A percentile compares a stretch with the other conserved stretches of the same genome.
Conservation (phyloP, 2,329 filamentous ascomycete genomes). For the Cercospora sp. region DNA sequence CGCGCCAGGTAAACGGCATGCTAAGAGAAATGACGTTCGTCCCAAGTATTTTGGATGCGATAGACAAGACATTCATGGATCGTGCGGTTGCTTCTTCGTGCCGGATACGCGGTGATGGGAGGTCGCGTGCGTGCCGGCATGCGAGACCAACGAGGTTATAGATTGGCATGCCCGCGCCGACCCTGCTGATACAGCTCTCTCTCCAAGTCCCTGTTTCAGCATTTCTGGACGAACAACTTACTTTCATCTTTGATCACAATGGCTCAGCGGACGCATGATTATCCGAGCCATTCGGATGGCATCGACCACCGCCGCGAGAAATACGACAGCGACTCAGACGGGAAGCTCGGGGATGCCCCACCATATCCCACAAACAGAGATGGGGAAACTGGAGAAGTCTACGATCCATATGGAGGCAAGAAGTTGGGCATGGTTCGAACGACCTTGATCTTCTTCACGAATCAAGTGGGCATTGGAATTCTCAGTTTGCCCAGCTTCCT, state of each 20-base stretch:
- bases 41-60: constrained; percentile 8
- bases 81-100: not conserved
- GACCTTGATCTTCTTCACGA: constrained; percentile 6
- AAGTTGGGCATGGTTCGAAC: constrained; percentile 1
- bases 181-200: not conserved
- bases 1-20: not conserved
- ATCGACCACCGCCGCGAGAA: not conserved
- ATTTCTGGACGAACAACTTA: not conserved
- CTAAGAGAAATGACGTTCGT: constrained; percentile 9
- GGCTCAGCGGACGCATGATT: not conserved
- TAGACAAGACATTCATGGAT: constrained; percentile 5
- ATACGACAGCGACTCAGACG: constrained; percentile 4
- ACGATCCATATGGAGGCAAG: constrained; percentile 2
- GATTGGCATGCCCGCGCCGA: not conserved
- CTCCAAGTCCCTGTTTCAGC: not conserved
- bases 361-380: not conserved
- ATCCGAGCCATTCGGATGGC: not conserved
- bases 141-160: not conserved
- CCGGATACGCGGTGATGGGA: not conserved
- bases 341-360: not conserved
- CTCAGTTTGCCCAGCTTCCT: constrained; percentile 55
- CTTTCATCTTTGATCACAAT: not conserved
- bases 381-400: not conserved
- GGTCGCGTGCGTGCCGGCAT: not conserved
- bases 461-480: constrained; percentile 45